A percentile compares a stretch with the other conserved stretches of the same genome.
These are phyloP conservation scores for Phylloporus sp. DNA, from an alignment of 768 basidiomycete species.

Conservation along the genomic window DNA sequence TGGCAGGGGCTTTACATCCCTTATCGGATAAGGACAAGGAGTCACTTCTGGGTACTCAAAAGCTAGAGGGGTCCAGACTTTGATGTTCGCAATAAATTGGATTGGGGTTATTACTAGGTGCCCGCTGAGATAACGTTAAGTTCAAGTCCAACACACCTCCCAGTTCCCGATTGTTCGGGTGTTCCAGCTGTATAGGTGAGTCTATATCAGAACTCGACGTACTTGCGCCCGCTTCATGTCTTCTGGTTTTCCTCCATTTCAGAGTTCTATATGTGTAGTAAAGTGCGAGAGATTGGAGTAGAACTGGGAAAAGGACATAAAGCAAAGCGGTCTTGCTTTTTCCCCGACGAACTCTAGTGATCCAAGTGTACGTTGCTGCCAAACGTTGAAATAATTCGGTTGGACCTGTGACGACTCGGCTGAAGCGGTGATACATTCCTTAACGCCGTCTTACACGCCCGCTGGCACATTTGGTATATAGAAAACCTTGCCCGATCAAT, in stretches of 20 bases:
- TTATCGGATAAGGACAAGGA: conserved; percentile 36
- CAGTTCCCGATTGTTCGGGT: conserved; percentile 20
- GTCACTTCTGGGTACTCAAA: conserved; percentile 53
- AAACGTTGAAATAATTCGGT: no score
- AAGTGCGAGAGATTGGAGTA: conserved; percentile 13
- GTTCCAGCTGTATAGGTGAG: background rate
- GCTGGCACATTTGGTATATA: no score
- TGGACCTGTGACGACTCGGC: no score
- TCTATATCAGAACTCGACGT: background rate
- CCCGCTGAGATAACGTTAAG: background rate
- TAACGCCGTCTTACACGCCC: no score
- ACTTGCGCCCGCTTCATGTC: background rate
- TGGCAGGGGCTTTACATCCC: conserved; percentile 51
- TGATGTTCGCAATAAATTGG: background rate
- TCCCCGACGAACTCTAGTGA: background rate
- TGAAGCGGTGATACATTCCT: no score
- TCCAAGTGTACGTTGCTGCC: conserved; percentile 11
- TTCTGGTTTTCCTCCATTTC: conserved; percentile 3
- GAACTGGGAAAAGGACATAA: conserved; percentile 7
- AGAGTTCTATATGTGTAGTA: conserved; percentile 15
- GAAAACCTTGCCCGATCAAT: no score
- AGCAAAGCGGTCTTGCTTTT: conserved; percentile 1
- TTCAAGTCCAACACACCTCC: conserved; percentile 22
- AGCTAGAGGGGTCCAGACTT: conserved; percentile 51
- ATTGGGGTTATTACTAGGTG: background rate